Conservation (phyloP, 345 rosid genomes). For the Arabidopsis arenosa region DNA sequence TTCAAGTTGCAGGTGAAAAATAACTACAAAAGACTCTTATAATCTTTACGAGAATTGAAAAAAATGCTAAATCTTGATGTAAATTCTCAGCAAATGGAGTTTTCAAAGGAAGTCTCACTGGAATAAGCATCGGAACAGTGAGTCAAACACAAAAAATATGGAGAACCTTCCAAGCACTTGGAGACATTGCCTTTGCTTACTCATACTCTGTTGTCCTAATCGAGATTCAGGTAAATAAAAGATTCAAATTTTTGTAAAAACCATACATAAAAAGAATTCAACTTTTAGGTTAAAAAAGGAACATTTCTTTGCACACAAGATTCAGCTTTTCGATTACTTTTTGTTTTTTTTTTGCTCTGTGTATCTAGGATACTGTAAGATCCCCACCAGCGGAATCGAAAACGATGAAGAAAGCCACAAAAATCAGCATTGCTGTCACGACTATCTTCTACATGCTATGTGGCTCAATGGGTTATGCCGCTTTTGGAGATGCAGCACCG, state of each 20-base stretch:
- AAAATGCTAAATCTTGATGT: constrained; percentile 10
- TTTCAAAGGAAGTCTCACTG: constrained; percentile 74
- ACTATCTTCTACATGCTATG: constrained; percentile 61
- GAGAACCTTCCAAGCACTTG: constrained; percentile 87
- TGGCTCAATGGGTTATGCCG: constrained; percentile 76
- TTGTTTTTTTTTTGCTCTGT: not conserved
- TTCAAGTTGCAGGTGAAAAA: constrained; percentile 60
- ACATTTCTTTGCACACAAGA: not conserved
- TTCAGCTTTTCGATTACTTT: not conserved
- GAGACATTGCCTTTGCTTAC: constrained; percentile 88
- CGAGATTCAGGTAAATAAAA: constrained; percentile 72
- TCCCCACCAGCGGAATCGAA: constrained; percentile 55
- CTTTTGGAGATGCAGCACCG: constrained; percentile 71
- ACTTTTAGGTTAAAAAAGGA: not conserved
- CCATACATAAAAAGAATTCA: not conserved
- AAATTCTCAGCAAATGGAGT: constrained; percentile 51
- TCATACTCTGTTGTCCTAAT: constrained; percentile 74
- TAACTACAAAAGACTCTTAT: not conserved
- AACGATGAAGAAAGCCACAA: constrained; percentile 54
- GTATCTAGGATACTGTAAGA: constrained; percentile 49
- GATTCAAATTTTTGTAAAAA: not conserved
- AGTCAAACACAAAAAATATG: constrained; percentile 74
- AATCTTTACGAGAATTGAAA: not conserved
- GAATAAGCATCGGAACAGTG: constrained; percentile 68
- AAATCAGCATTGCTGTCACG: constrained; percentile 48